Conservation (phyloP, 2,329 filamentous ascomycete species). For the Fusarium sp. region DNA sequence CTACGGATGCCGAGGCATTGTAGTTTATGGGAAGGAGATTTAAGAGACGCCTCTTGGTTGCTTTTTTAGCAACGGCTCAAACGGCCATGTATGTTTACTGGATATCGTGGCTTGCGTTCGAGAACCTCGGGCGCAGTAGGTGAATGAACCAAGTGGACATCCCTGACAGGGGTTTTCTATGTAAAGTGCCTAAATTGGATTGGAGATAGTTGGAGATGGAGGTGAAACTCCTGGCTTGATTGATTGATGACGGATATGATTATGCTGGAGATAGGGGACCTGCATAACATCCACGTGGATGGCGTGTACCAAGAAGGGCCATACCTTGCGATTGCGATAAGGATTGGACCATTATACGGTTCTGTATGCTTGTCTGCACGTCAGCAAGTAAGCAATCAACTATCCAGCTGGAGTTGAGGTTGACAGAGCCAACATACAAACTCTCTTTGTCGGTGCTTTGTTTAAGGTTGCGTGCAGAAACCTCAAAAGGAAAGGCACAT, state of each 20-base stretch:
- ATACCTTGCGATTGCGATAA: conserved; percentile 24
- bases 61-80: not conserved
- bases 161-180: conserved; percentile 17
- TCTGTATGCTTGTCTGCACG: not conserved
- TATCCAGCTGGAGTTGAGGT: not conserved
- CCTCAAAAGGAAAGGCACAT: conserved; percentile 6
- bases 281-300: conserved; percentile 43
- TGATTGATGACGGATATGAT: not conserved
- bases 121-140: not conserved
- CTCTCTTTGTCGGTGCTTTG: not conserved
- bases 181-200: not conserved
- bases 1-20: not conserved
- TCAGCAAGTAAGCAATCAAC: not conserved
- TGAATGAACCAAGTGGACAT: conserved; percentile 7
- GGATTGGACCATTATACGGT: not conserved
- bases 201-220: not conserved
- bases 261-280: conserved; percentile 40
- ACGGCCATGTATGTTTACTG: not conserved
- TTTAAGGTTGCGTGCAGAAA: conserved; percentile 21
- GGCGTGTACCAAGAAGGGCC: conserved; percentile 16
- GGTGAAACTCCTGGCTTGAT: conserved; percentile 21
- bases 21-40: not conserved
- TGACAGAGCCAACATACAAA: not conserved
- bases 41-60: not conserved
- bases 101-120: conserved; percentile 22